Base-by-base conservation (phyloP, 441 rosid species). In the Daphne laureola region DNA sequence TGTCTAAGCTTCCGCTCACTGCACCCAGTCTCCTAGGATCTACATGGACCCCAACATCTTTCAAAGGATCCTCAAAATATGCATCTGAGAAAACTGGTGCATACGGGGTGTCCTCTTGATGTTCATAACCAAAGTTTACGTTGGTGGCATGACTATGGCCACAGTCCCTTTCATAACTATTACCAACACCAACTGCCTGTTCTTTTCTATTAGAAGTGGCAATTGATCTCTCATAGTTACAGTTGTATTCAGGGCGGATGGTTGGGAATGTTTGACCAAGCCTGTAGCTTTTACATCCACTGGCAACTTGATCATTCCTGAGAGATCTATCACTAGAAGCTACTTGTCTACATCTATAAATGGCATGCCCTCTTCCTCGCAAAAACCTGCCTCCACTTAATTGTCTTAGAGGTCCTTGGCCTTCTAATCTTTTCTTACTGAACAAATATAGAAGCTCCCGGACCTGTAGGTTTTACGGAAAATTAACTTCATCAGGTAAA, bases 401-500 rank as follows among this genome's bases (percentile, higher is more conserved):
- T 41, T 55, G 58, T 48, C 64, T 58, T 44, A 31, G 49, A 45
- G 51, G 59, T 35, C 41, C 51, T 25, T 50, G 63, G 35, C 52
- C 62, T 25, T 66, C 46, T 64, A 67, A 43, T 49, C 63, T 77
- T 74, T 63, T 80, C 14, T 31, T 25, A 60, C 74, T 66, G 66
- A 80, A 86, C 66, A 82, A 49, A 38, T 51, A 51, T 21, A 86
- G 69, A 55, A 86, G 78, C 54, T 61, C 65, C 46, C 26, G 43
- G 44, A 80, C 86, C 94, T 86, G 55, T 52, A 70, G 2, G 47
- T 23, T 18, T 14, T 15, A 48, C 8, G 11, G 41, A 60, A 54
- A 2, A 31, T 9, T 31, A 31, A 5, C 38, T 31, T 31, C 38
- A 31, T 31, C 8, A 5, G 38, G 11, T 31, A 8, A 31, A 31